A percentile compares a stretch with the other conserved stretches of the same genome.
These are phyloP conservation scores for Penicillium simplicissimum DNA, from an alignment of 495 filamentous ascomycete genomes.

Conservation along the genomic window DNA sequence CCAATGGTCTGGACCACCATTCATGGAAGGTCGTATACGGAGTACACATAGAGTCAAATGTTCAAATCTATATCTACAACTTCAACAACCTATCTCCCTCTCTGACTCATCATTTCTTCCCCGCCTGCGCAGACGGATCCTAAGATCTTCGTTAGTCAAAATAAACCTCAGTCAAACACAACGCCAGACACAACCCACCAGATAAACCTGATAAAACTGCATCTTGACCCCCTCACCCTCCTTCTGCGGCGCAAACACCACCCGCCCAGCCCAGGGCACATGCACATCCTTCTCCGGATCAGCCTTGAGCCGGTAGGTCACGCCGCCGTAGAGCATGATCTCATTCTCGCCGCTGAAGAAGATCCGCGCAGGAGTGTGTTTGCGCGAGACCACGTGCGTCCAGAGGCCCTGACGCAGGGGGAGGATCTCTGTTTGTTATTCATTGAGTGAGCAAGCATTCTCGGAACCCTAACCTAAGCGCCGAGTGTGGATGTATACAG, in stretches of 20 bases:
- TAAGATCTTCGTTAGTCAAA: conserved; percentile 15
- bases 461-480: too few relatives aligned
- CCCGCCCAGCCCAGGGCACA: conserved; percentile 56
- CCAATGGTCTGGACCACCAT: not conserved
- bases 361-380: conserved; percentile 51
- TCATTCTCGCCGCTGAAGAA: conserved; percentile 55
- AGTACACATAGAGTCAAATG: not conserved
- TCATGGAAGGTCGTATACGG: not conserved
- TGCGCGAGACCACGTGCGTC: conserved; percentile 53
- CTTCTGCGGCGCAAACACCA: conserved; percentile 46
- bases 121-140: conserved; percentile 43
- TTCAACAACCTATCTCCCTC: not conserved
- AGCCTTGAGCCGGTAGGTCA: conserved; percentile 55
- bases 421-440: conserved; percentile 53
- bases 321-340: conserved; percentile 64
- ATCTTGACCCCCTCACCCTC: conserved; percentile 52
- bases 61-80: not conserved
- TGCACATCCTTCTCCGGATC: conserved; percentile 45
- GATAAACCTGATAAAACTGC: conserved; percentile 66
- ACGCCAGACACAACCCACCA: conserved; percentile 46
- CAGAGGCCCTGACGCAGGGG: conserved; percentile 56
- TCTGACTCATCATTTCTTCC: conserved; percentile 32
- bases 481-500: too few relatives aligned
- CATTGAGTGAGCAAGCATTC: not conserved
- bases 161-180: conserved; percentile 9